Base-by-base conservation (phyloP, 2,329 filamentous ascomycete genomes). In the Calcarisporium arbuscula region DNA sequence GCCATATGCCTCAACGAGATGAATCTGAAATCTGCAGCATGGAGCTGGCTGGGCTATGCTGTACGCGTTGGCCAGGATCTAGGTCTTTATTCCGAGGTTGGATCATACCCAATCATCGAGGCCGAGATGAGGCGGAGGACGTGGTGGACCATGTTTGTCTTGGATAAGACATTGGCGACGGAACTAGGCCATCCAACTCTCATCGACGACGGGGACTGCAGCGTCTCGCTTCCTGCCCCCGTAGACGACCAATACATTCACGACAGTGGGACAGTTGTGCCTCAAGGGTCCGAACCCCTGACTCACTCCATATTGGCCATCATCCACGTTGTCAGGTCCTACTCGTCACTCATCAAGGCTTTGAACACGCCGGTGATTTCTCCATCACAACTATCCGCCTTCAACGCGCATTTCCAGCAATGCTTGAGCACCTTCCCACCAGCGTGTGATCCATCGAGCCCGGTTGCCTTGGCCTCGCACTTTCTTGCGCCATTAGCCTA, bases 71-170 rank as follows among this genome's bases (percentile, higher is more conserved):
- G 83, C 0, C 90, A 96, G 54, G 85, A 92, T 45, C 69, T 95
- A 29, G 85, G 85, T 1, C 67, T 96, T 8, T 82, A 95, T 50
- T 66, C 75, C 6, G 85, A 94, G 49, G 75, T 77, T 2, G 82
- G 81, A 1, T 72, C 80, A 1, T 87, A 82, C 71, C 73, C 83
- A 3, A 70, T 79, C 2, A 67, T 94, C 11, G 88, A 95, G 49
- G 76, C 76, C 9, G 90, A 96, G 58, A 88, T 90, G 77, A 78
- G 89, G 35, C 78, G 85, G 41, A 74, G 89, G 36, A 77, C 92
- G 3, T 98, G 90, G 90, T 98, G 92, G 88, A 79, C 85, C 11
- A 77, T 95, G 37, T 96, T 96, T 60, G 77, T 87, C 28, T 79
- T 89, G 64, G 92, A 98, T 61, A 78, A 88, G 42, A 73, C 85